A percentile compares a stretch with the other conserved stretches of the same genome.
Conservation (phyloP, 2,329 filamentous ascomycete species). For the Pseudocercospora vitis region DNA sequence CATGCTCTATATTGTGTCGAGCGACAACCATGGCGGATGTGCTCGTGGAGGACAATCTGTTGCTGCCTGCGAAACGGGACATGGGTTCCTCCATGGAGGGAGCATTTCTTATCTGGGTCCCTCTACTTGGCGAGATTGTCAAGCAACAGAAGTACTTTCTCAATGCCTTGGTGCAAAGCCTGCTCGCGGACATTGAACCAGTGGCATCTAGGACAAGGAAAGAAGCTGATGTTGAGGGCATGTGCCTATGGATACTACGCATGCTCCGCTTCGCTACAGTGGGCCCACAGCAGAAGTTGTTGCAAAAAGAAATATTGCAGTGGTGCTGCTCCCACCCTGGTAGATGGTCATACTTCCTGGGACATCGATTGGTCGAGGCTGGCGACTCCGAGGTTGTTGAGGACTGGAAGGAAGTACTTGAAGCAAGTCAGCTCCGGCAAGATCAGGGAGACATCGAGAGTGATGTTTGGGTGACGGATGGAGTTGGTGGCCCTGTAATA, state of each 20-base stretch:
- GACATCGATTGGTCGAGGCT: constrained; percentile 34
- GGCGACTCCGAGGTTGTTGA: constrained; percentile 28
- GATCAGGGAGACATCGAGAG: constrained; percentile 1
- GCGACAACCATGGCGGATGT: constrained; percentile 29
- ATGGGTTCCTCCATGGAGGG: constrained; percentile 42
- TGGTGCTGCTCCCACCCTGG: constrained; percentile 42
- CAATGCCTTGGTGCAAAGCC: constrained; percentile 40
- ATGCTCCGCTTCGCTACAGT: constrained; percentile 40
- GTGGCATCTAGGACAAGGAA: constrained; percentile 35
- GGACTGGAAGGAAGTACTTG: constrained; percentile 38
- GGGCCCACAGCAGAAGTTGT: constrained; percentile 15
- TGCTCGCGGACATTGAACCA: constrained; percentile 34
- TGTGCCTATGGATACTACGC: constrained; percentile 53
- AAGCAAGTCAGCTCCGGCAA: constrained; percentile 32
- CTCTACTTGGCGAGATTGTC: constrained; percentile 41
- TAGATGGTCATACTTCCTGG: constrained; percentile 42
- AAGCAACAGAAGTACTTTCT: constrained; percentile 40
- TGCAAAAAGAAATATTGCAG: constrained; percentile 26
- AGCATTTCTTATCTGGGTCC: constrained; percentile 49
- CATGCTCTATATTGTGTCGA: constrained; percentile 7
- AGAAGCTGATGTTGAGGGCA: constrained; percentile 41
- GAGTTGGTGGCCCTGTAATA: neutral
- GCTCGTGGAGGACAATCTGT: constrained; percentile 39
- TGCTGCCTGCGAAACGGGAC: constrained; percentile 41
- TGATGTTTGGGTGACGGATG: constrained; percentile 13